A percentile compares a stretch with the other conserved stretches of the same genome.
Evolutionary conservation across 495 filamentous ascomycete species (phyloP).

Genomic region (Aspergillus bridgeri): DNA sequence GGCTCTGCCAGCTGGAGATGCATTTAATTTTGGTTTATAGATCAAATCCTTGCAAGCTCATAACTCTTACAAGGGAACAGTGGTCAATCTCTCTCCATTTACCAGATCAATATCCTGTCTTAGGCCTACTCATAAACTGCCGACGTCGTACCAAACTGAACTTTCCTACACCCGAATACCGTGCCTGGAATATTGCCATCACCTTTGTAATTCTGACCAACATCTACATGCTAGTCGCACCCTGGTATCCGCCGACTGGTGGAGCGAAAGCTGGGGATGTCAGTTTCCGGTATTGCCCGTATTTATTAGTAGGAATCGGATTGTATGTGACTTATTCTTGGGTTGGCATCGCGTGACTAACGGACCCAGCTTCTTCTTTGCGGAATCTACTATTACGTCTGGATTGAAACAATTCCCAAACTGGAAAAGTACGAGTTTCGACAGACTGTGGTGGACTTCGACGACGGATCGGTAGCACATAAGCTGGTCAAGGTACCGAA

Average conservation of each 20-base stretch:
- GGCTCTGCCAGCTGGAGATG: conserved; percentile 63
- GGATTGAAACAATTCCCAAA: background rate
- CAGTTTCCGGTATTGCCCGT: conserved; percentile 66
- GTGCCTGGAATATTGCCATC: conserved; percentile 51
- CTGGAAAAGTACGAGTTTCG: background rate
- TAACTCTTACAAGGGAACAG: conserved; percentile 16
- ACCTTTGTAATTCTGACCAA: conserved; percentile 54
- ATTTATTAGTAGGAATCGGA: conserved; percentile 52
- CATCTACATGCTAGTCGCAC: conserved; percentile 56
- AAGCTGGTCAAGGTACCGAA: conserved; percentile 3
- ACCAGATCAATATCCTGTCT: conserved; percentile 49
- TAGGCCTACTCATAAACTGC: conserved; percentile 53
- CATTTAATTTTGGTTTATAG: conserved; percentile 58
- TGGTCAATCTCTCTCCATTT: conserved; percentile 55
- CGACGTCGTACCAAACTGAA: conserved; percentile 45
- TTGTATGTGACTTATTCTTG: conserved; percentile 40
- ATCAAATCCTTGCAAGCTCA: background rate
- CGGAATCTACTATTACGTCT: conserved; percentile 1
- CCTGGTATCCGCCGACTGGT: conserved; percentile 61
- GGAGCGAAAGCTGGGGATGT: conserved; percentile 57
- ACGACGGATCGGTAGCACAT: background rate
- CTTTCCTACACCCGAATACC: conserved; percentile 44
- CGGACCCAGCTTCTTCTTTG: background rate
- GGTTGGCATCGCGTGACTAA: background rate
- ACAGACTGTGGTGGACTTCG: conserved; percentile 1